These are phyloP conservation scores for Skeletonema marinoi DNA, from an alignment of 108 stramenopile genomes.

Conservation along the genomic window DNA sequence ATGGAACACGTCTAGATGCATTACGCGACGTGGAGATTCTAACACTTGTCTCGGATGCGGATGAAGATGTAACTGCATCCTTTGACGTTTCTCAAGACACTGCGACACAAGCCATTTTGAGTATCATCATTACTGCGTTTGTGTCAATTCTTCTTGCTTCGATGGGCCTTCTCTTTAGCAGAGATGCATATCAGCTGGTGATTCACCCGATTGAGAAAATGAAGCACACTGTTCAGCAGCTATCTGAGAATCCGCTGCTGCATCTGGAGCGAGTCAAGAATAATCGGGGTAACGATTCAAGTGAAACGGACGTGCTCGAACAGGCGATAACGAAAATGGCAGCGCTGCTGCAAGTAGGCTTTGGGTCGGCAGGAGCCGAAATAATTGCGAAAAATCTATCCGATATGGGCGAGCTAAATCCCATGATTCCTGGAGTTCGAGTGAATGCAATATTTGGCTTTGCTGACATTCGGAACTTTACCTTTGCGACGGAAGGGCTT, in stretches of 20 bases:
- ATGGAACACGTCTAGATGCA: conserved; percentile 32
- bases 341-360: conserved; percentile 66
- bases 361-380: conserved; percentile 77
- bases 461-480: conserved; percentile 72
- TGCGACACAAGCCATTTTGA: conserved; percentile 36
- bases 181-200: conserved; percentile 67
- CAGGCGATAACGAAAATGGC: conserved; percentile 68
- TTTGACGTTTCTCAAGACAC: conserved; percentile 50
- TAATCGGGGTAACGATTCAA: conserved; percentile 39
- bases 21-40: conserved; percentile 40
- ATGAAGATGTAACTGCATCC: conserved; percentile 24
- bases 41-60: conserved; percentile 19
- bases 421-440: conserved; percentile 70
- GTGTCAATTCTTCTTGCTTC: conserved; percentile 57
- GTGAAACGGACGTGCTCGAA: conserved; percentile 70
- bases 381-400: conserved; percentile 68
- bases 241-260: conserved; percentile 62
- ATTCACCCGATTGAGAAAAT: conserved; percentile 69
- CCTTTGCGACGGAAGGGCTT: conserved; percentile 57
- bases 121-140: conserved; percentile 40
- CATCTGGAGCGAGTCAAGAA: conserved; percentile 52
- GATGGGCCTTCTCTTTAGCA: conserved; percentile 55
- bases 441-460: conserved; percentile 73
- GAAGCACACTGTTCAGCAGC: conserved; percentile 42
- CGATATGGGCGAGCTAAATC: conserved; percentile 51